These are phyloP conservation scores for Torrubiella hemipterigena DNA, from an alignment of 2,329 filamentous ascomycete species.

Conservation along the genomic window DNA sequence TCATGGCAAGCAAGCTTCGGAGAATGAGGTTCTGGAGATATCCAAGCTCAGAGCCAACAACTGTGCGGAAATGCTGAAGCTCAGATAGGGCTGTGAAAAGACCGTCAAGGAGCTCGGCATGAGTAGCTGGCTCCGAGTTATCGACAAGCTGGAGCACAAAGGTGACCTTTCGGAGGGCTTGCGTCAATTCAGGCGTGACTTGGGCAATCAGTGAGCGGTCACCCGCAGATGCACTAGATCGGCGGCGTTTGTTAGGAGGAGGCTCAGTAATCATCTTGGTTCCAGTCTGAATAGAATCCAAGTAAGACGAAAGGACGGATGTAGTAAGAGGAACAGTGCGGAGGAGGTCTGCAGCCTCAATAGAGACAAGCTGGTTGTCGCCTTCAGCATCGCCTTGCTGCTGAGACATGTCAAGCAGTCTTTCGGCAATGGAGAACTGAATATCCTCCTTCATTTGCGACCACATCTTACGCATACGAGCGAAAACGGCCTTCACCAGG, in stretches of 20 bases:
- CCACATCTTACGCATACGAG: constrained; percentile 63
- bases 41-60: constrained; percentile 75
- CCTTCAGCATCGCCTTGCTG: constrained; percentile 21
- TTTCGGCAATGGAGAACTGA: constrained; percentile 46
- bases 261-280: constrained; percentile 59
- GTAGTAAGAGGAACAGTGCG: constrained; percentile 63
- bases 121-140: constrained; percentile 59
- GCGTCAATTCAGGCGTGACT: constrained; percentile 52
- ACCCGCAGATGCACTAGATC: constrained; percentile 62
- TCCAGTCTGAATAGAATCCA: constrained; percentile 64
- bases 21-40: constrained; percentile 83
- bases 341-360: constrained; percentile 59
- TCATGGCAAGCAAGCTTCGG: constrained; percentile 69
- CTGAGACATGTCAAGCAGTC: constrained; percentile 51
- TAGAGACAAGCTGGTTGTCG: constrained; percentile 25
- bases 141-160: constrained; percentile 85
- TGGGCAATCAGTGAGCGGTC: constrained; percentile 47
- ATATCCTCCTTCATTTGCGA: constrained; percentile 52
- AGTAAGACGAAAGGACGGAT: constrained; percentile 56
- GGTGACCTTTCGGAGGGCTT: constrained; percentile 63
- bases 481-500: constrained; percentile 55
- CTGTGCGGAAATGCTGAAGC: constrained; percentile 70
- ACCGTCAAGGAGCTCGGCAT: constrained; percentile 64
- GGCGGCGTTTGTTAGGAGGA: constrained; percentile 65
- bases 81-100: constrained; percentile 81